A percentile compares a stretch with the other conserved stretches of the same genome.
Evolutionary conservation across 495 filamentous ascomycete species (phyloP).

Genomic region (Filosporella fistucella): DNA sequence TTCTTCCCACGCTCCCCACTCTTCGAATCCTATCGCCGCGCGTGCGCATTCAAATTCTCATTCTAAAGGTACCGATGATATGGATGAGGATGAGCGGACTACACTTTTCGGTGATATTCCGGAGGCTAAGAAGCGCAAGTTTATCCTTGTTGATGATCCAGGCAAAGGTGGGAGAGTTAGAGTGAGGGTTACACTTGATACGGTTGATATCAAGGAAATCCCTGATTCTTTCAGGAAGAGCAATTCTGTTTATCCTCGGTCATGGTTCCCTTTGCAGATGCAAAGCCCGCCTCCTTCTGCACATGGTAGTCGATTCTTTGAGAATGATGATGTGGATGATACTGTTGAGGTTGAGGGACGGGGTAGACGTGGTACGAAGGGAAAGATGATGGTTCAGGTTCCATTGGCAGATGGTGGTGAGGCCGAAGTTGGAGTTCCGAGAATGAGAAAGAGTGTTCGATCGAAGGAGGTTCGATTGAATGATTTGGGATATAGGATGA

Average conservation of each 20-base stretch:
- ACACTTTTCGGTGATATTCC: slow-evolving; percentile 82
- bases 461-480: slow-evolving; percentile 83
- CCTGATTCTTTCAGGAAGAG: slow-evolving; percentile 87
- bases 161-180: slow-evolving; percentile 73
- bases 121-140: slow-evolving; percentile 85
- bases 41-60: slow-evolving; percentile 17
- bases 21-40: slow-evolving; percentile 23
- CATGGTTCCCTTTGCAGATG: slow-evolving; percentile 86
- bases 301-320: slow-evolving; percentile 62
- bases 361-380: slow-evolving; percentile 16
- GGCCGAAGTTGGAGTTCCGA: slow-evolving; percentile 66
- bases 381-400: slow-evolving; percentile 60
- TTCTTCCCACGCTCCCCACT: slow-evolving; percentile 40
- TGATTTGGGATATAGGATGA: slow-evolving; percentile 90
- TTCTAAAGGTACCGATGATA: slow-evolving; percentile 10
- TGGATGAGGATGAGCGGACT: slow-evolving; percentile 40
- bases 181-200: slow-evolving; percentile 82
- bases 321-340: slow-evolving; percentile 57
- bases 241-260: slow-evolving; percentile 85
- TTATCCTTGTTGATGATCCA: slow-evolving; percentile 89
- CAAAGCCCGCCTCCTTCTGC: slow-evolving; percentile 66
- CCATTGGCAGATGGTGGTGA: slow-evolving; percentile 70
- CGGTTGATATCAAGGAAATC: slow-evolving; percentile 87
- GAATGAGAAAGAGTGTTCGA: slow-evolving; percentile 58
- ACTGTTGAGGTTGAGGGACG: slow-evolving; percentile 42